Base-by-base conservation (phyloP, 2,329 filamentous ascomycete genomes). In the Stachybotrys elegans region DNA sequence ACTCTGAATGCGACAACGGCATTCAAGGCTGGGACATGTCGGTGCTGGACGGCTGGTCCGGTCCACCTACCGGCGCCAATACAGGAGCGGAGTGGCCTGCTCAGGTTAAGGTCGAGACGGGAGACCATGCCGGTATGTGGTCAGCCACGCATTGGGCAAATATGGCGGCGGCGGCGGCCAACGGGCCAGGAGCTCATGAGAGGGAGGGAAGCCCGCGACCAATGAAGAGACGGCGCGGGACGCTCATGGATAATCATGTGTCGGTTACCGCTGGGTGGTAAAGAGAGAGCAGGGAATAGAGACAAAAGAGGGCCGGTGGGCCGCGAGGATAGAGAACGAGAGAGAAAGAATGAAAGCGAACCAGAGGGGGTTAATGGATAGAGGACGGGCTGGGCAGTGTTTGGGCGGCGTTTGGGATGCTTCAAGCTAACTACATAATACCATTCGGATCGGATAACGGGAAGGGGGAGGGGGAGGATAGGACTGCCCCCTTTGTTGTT, bases 21-120 rank as follows among this genome's bases (percentile, higher is more conserved):
- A 57, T 69, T 2, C 61, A 64, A 42, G 58, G 58, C 40, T 69
- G 66, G 66, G 65, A 67, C 47, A 64, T 68, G 54, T 51, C 60
- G 23, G 52, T 59, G 3, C 51, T 69, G 42, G 65, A 68, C 44
- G 44, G 52, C 22, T 68, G 65, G 66, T 48, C 59, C 13, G 49
- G 54, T 9, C 44, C 51, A 6, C 46, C 60, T 11, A 49, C 53
- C 7, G 37, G 55, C 19, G 42, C 51, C 8, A 51, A 49, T n/a
- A 52, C 56, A 9, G 52, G 54, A n/a, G 25, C 60, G 31, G 63
- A 66, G 40, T 67, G 63, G 65, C 37, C 59, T 19, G 51, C 58
- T 16, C 44, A 45, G 20, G 44, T 51, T 38, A 67, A 65, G 57
- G 51, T 62, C 32, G 63, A 65, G 21, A 17, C 52, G 12, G 46